Conservation (phyloP, 331 rosid species). For the Dryas integrifolia region DNA sequence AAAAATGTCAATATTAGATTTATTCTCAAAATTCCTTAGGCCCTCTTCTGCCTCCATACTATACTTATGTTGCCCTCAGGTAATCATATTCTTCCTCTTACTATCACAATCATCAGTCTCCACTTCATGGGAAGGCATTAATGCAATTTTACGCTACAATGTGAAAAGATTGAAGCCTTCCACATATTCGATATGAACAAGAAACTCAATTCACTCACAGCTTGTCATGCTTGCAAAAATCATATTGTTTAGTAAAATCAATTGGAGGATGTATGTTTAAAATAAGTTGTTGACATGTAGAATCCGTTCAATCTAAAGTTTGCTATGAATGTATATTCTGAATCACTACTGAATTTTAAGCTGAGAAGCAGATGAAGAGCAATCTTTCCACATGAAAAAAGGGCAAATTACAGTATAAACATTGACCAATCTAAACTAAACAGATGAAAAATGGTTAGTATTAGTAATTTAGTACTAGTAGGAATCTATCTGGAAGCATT, state of each 20-base stretch:
- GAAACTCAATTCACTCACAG: neutral
- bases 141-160: neutral
- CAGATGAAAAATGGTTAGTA: neutral
- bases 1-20: neutral
- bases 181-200: neutral
- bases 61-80: neutral
- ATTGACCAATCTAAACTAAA: neutral
- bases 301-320: neutral
- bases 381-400: neutral
- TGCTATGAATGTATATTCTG: too few relatives aligned
- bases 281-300: neutral
- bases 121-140: neutral
- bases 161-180: neutral
- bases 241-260: neutral
- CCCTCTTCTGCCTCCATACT: neutral
- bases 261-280: neutral
- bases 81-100: neutral
- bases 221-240: neutral
- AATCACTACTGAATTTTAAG: neutral
- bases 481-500: conserved; percentile 2
- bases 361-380: neutral
- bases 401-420: conserved; percentile 1
- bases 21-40: neutral
- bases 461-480: neutral
- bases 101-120: neutral